Conservation (phyloP, 108 stramenopile species). For the Pseudonitzschia multiseries region DNA sequence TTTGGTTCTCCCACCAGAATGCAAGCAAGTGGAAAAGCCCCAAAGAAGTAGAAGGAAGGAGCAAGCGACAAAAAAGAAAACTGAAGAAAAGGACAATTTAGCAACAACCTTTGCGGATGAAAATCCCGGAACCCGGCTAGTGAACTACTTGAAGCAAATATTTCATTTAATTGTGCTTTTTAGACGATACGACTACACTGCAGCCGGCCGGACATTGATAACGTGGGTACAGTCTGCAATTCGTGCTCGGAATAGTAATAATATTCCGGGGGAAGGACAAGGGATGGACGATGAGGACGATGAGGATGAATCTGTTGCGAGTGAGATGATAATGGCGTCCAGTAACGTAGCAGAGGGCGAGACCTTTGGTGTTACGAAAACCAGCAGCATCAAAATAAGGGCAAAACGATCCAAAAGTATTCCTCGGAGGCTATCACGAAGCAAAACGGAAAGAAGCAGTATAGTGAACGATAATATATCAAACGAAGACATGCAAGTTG, state of each 20-base stretch:
- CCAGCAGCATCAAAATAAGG: neutral
- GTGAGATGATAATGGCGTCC: slow-evolving; percentile 17
- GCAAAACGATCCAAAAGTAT: neutral
- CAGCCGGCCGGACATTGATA: slow-evolving; percentile 41
- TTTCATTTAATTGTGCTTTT: slow-evolving; percentile 37
- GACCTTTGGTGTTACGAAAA: neutral
- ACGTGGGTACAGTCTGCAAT: slow-evolving; percentile 43
- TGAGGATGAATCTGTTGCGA: slow-evolving; percentile 30
- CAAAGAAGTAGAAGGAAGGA: neutral
- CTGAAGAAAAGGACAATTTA: neutral
- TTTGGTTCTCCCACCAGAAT: slow-evolving; percentile 69
- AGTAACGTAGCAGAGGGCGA: neutral
- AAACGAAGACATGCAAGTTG: neutral
- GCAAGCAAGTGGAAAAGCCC: slow-evolving; percentile 59
- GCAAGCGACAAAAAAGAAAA: slow-evolving; percentile 3
- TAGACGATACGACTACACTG: slow-evolving; percentile 41
- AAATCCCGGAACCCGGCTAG: slow-evolving; percentile 39
- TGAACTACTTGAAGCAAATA: slow-evolving; percentile 37
- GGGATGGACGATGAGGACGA: slow-evolving; percentile 26
- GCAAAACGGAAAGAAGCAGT: slow-evolving; percentile 5
- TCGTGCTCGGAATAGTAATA: slow-evolving; percentile 6
- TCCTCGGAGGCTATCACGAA: neutral
- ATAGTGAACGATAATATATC: neutral
- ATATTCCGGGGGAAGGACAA: slow-evolving; percentile 7
- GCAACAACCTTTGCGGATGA: slow-evolving; percentile 28